These are phyloP conservation scores for Termitomyces heimii DNA, from an alignment of 768 basidiomycete species.

Conservation along the genomic window DNA sequence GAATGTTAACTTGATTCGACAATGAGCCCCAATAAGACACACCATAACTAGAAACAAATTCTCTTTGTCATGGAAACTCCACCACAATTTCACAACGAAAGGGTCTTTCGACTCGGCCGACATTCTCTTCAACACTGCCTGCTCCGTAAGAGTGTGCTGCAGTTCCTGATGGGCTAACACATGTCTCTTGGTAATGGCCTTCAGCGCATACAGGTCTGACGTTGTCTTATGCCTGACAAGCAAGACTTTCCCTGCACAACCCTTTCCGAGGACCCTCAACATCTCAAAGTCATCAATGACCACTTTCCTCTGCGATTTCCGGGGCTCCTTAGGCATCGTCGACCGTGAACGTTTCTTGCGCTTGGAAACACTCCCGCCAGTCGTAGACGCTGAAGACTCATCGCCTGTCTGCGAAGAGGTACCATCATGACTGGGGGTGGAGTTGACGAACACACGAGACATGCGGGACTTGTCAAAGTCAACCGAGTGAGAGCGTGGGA, in stretches of 20 bases:
- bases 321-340: constrained; percentile 42
- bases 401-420: constrained; percentile 61
- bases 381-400: constrained; percentile 67
- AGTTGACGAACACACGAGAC: constrained; percentile 54
- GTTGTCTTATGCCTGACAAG: constrained; percentile 79
- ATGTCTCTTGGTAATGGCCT: constrained; percentile 96
- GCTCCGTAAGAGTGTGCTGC: constrained; percentile 94
- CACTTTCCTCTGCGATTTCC: constrained; percentile 67
- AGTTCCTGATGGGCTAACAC: constrained; percentile 96
- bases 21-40: constrained; percentile 18
- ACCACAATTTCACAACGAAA: constrained; percentile 94
- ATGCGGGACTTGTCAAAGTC: constrained; percentile 65
- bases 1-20: constrained; percentile 11
- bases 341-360: constrained; percentile 48
- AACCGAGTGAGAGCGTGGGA: constrained; percentile 77
- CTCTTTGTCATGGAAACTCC: constrained; percentile 97
- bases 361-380: constrained; percentile 29
- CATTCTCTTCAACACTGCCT: constrained; percentile 92
- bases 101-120: constrained; percentile 84
- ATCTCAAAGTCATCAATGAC: constrained; percentile 92
- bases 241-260: constrained; percentile 95
- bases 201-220: constrained; percentile 80
- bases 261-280: constrained; percentile 94
- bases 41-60: constrained; percentile 97
- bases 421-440: constrained; percentile 40